These are phyloP conservation scores for Poterioochromonas sp. DNA, from an alignment of 352 stramenopile species.

Conservation along the genomic window DNA sequence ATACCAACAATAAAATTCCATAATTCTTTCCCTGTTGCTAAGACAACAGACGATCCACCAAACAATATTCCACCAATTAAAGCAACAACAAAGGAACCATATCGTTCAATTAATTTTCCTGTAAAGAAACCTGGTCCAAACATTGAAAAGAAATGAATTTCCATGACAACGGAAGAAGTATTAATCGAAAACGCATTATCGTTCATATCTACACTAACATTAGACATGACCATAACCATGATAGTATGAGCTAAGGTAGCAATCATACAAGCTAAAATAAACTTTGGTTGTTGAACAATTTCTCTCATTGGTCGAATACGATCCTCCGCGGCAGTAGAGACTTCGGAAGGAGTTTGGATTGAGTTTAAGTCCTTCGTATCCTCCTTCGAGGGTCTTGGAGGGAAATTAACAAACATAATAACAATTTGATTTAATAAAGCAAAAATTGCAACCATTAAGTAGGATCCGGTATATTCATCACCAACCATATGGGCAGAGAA, in stretches of 20 bases:
- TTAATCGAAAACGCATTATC: constrained; percentile 24
- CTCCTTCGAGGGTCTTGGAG: not conserved
- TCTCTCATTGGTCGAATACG: not conserved
- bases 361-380: not conserved
- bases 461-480: constrained; percentile 32
- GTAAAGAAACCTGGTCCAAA: constrained; percentile 36
- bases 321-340: not conserved
- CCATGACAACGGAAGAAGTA: constrained; percentile 24
- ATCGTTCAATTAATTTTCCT: constrained; percentile 26
- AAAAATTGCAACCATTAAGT: constrained; percentile 27
- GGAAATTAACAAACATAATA: constrained; percentile 29
- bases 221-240: constrained; percentile 40
- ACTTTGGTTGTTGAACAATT: constrained; percentile 28
- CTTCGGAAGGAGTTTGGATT: not conserved
- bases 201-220: constrained; percentile 32
- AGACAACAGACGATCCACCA: constrained; percentile 19
- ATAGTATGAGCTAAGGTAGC: constrained; percentile 38
- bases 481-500: not conserved
- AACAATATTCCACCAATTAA: constrained; percentile 34
- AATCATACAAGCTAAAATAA: constrained; percentile 26
- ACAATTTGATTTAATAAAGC: constrained; percentile 33
- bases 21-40: not conserved
- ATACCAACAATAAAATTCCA: constrained; percentile 35
- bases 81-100: constrained; percentile 26
- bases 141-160: constrained; percentile 40